Base-by-base conservation (phyloP, 1,139 yeast species). In the Pichia terricola region DNA sequence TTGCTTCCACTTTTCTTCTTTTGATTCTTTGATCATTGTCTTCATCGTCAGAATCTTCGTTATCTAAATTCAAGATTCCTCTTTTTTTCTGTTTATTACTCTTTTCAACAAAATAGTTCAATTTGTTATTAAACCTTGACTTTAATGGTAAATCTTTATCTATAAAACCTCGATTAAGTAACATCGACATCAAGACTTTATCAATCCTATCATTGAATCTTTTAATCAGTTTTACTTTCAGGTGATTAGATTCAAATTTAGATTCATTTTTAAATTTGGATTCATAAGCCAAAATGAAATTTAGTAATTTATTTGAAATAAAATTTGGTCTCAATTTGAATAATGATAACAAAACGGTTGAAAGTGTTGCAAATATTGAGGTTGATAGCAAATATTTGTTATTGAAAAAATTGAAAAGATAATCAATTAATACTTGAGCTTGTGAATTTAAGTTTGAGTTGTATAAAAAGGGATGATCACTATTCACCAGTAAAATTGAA, bases 381-480 rank as follows among this genome's bases (percentile, higher is more conserved):
- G 82, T 65, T 3, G 78, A 69, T 50, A 80, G 62, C 42, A 77
- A 68, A 16, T 68, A 63, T 48, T 79, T 82, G 32, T 70, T 76
- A 35, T 69, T 67, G 45, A 88, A 68, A 26, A 74, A 67, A 40
- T 69, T 67, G 41, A 87, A 65, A 35, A 89, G 61, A 41, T 77
- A 62, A 52, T 87, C 95, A 41, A 91, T 66, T 42, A 84, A 67
- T 2, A 75, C 79, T 44, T 72, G 73, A 0, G 91, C 83, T 60
- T 89, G 95, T 7, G 82, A 76, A 53, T 83, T 88, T 52, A 87
- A 64, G 10, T 61, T 59, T 47, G 67, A 60, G 43, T 67, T 69
- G 47, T 75, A 75, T 41, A 89, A 70, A 41, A 87, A 73, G 1
- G 89, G 75, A 59, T 89, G 97, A 45, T 68, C 70, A 2, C 77